phyloP scores from a whole-genome alignment of 163 green algal species.

The Prototheca cutis region DNA sequence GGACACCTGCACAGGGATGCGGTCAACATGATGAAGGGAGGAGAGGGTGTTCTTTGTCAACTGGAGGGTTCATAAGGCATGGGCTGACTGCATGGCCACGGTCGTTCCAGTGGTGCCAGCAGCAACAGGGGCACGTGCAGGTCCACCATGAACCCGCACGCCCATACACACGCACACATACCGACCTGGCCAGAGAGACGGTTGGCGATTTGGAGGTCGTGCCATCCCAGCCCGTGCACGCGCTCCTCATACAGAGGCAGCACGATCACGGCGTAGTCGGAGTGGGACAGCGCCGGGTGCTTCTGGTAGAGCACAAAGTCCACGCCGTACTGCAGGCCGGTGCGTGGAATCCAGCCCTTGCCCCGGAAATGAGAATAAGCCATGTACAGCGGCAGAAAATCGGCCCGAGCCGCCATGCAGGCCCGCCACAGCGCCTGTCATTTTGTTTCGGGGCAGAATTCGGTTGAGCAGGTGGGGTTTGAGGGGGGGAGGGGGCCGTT shows the following conservation, averaged over 20 bases:
- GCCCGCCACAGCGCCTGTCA: constrained; percentile 25
- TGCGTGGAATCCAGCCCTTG: constrained; percentile 52
- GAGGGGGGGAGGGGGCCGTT: too few relatives aligned
- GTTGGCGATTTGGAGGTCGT: constrained; percentile 33
- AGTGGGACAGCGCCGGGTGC: constrained; percentile 42
- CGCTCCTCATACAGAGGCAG: constrained; percentile 19
- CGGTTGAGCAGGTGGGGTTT: too few relatives aligned
- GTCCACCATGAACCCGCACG: too few relatives aligned
- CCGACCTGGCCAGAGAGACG: constrained; percentile 19
- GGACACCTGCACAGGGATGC: constrained; percentile 18
- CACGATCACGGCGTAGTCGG: constrained; percentile 33
- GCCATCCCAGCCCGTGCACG: constrained; percentile 15
- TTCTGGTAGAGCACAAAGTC: constrained; percentile 51
- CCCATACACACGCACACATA: background rate
- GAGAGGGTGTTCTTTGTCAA: background rate
- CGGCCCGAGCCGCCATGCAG: constrained; percentile 3
- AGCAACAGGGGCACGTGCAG: too few relatives aligned
- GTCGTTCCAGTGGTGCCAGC: too few relatives aligned
- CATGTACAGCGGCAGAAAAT: constrained; percentile 32
- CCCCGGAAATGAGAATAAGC: constrained; percentile 41
- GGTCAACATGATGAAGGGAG: background rate
- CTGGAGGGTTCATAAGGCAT: too few relatives aligned
- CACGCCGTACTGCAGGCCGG: constrained; percentile 47
- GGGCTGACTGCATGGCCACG: too few relatives aligned
- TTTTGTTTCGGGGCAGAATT: too few relatives aligned